Evolutionary conservation across 495 filamentous ascomycete species (phyloP).

Genomic region (Cryomyces antarcticus): DNA sequence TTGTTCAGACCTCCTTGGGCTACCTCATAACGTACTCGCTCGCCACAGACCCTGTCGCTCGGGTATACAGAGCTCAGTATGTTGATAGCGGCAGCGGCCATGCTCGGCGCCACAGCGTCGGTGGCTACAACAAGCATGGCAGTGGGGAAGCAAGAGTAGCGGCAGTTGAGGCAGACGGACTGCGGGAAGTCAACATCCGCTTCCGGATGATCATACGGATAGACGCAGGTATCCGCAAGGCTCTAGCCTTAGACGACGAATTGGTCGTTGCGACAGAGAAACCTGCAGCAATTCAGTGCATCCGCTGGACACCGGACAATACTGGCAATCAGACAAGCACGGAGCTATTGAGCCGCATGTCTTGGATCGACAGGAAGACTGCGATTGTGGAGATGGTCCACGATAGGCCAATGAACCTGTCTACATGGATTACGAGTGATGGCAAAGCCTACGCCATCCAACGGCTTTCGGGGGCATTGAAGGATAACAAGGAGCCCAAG

Average conservation of each 20-base stretch:
- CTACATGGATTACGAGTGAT: slow-evolving; percentile 80
- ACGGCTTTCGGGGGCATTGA: slow-evolving; percentile 21
- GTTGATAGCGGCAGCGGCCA: slow-evolving; percentile 43
- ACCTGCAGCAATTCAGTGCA: slow-evolving; percentile 87
- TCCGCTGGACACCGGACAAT: slow-evolving; percentile 75
- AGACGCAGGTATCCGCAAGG: slow-evolving; percentile 77
- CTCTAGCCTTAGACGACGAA: slow-evolving; percentile 82
- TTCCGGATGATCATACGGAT: slow-evolving; percentile 98
- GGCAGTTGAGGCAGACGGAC: slow-evolving; percentile 54
- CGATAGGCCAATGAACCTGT: slow-evolving; percentile 91
- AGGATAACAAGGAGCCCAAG: slow-evolving; percentile 19
- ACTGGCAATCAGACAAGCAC: slow-evolving; percentile 72
- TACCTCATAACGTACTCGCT: slow-evolving; percentile 91
- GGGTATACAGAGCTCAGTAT: slow-evolving; percentile 70
- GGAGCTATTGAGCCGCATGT: slow-evolving; percentile 71
- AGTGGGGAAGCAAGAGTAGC: slow-evolving; percentile 25
- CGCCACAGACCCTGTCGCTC: slow-evolving; percentile 58
- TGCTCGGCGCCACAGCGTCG: slow-evolving; percentile 47
- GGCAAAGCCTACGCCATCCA: slow-evolving; percentile 89
- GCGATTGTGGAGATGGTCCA: slow-evolving; percentile 73
- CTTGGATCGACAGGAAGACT: slow-evolving; percentile 59
- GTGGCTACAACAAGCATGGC: slow-evolving; percentile 30
- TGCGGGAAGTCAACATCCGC: slow-evolving; percentile 67
- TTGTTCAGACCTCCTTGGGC: slow-evolving; percentile 72
- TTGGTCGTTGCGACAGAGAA: slow-evolving; percentile 84